Conservation (phyloP, 2,329 filamentous ascomycete species). For the Thyridium curvatum region DNA sequence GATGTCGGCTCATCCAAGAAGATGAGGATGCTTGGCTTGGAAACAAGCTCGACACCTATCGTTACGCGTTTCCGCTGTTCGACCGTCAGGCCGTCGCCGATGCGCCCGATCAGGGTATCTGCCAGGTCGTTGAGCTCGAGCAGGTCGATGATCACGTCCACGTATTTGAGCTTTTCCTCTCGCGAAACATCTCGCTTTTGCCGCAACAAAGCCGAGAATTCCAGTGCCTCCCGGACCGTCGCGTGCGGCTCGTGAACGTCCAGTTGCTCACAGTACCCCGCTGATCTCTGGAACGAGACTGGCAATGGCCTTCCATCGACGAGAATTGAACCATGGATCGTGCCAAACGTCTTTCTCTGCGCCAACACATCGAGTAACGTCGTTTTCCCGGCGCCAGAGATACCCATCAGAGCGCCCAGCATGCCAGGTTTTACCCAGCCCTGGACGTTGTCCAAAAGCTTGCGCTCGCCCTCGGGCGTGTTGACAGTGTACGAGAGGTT, state of each 20-base stretch:
- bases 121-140: constrained; percentile 62
- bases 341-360: constrained; percentile 58
- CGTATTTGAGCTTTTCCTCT: constrained; percentile 60
- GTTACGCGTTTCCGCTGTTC: constrained; percentile 53
- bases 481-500: constrained; percentile 69
- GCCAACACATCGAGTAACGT: constrained; percentile 72
- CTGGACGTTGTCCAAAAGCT: constrained; percentile 51
- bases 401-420: constrained; percentile 75
- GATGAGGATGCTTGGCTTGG: constrained; percentile 63
- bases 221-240: constrained; percentile 62
- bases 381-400: constrained; percentile 72
- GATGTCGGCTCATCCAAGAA: constrained; percentile 75
- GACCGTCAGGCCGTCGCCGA: constrained; percentile 54
- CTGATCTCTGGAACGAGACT: constrained; percentile 62
- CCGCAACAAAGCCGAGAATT: constrained; percentile 60
- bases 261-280: constrained; percentile 66
- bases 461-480: constrained; percentile 17
- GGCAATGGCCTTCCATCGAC: constrained; percentile 60
- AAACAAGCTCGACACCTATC: constrained; percentile 69
- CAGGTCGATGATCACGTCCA: constrained; percentile 64
- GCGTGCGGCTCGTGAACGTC: constrained; percentile 61
- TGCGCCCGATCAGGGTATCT: constrained; percentile 62
- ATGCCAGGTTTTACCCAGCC: constrained; percentile 76
- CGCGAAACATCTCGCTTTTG: constrained; percentile 51
- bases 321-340: constrained; percentile 64